Evolutionary conservation across 2,329 filamentous ascomycete species (phyloP), one percentile per base, ranked within the genome.

Genomic region (Chaetomiaceae sp.): DNA sequence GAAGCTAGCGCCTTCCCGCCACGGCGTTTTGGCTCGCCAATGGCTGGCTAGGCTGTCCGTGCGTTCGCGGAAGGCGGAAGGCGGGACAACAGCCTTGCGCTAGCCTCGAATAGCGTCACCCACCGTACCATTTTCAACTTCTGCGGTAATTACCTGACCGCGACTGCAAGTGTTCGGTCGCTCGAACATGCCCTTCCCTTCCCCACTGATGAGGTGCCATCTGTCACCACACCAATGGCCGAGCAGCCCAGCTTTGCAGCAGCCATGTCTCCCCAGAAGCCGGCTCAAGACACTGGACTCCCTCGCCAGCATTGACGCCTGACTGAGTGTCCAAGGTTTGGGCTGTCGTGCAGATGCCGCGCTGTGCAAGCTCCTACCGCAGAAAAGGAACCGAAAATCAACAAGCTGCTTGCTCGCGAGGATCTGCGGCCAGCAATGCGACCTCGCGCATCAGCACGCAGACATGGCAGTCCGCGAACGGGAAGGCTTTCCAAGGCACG

Each of bases 51-150:
- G n/a, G n/a, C n/a, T n/a, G 3, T 9, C 14, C 27, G 27, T 29
- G 47, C 31, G 45, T 23, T 56, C 59, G 60, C 59, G 61, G 61
- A 63, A 63, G 50, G 51, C 60, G 61, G 63, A 60, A 59, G 8
- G 27, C 8, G 27, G 27, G 8, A 12, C 27, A 31, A 11, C 27
- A 47, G 29, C 58, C 54, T 25, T 42, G 51, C 53, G 38, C 47
- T 55, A 50, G 51, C 49, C 52, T 36, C 27, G 40, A 48, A 45
- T 53, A 58, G 56, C 59, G 53, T 54, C 55, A 57, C 53, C 36
- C 33, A 19, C 38, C n/a, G n/a, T 40, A 27, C 36, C 23, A n/a
- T 22, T 6, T n/a, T 19, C 42, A 6, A 14, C 9, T 20, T 17
- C 27, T 44, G 14, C 19, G n/a, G n/a, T n/a, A n/a, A n/a, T n/a